These are phyloP conservation scores for Isoetes engelmannii DNA, from an alignment of 83 land plant genomes.

Conservation along the genomic window DNA sequence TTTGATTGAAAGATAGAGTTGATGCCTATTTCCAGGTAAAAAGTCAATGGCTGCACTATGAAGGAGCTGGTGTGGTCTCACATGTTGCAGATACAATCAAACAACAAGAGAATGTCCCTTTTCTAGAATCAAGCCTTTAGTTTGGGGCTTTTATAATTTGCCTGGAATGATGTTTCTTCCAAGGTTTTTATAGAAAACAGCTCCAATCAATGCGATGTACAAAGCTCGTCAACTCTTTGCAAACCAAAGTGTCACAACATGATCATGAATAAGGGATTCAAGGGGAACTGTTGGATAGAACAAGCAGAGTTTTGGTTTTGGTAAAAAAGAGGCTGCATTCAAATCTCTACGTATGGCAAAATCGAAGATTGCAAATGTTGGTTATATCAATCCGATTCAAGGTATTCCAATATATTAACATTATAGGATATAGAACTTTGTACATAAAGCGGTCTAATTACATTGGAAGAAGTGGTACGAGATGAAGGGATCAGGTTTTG, in stretches of 20 bases:
- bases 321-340: too few species aligned
- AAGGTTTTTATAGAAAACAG: background rate
- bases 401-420: too few species aligned
- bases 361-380: too few species aligned
- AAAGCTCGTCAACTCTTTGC: background rate
- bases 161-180: background rate
- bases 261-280: background rate
- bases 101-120: constrained; percentile 46
- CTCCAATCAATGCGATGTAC: background rate
- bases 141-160: background rate
- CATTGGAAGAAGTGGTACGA: too few species aligned
- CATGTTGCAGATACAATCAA: constrained; percentile 74
- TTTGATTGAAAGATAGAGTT: too few species aligned
- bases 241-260: background rate
- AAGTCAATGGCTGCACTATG: constrained; percentile 64
- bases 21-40: constrained; percentile 43
- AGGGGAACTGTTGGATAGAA: background rate
- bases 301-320: background rate
- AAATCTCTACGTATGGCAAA: too few species aligned
- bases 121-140: constrained; percentile 36
- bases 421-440: too few species aligned
- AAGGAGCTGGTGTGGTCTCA: constrained; percentile 77
- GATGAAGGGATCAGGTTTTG: too few species aligned
- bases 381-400: too few species aligned
- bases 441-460: too few species aligned